Evolutionary conservation across 2,329 filamentous ascomycete species (phyloP), one percentile per base, ranked within the genome.

Genomic region (Claviceps sp.): DNA sequence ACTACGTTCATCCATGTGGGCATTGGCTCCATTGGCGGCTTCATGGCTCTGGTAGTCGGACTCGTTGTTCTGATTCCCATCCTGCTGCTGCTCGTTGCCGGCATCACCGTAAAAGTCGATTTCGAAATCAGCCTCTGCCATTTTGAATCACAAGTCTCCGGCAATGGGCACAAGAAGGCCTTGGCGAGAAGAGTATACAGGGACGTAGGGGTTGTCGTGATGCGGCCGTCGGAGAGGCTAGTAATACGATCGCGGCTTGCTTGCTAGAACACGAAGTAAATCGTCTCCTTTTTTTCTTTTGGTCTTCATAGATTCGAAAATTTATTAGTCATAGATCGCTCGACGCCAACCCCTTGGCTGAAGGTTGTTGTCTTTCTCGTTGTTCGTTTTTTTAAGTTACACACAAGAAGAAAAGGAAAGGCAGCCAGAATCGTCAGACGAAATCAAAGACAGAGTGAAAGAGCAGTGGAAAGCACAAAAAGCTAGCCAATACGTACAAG

Each of bases 71-170:
- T 72, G 68, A 44, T 67, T 63, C 53, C 69, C 65, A 43, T 67
- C 60, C 34, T 60, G 56, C 16, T 71, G 66, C 54, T 73, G 68
- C 24, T 77, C 72, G 52, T 70, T 68, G 55, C 69, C 70, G 54
- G 72, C 71, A 60, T 84, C 82, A 60, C 80, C 82, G 62, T 85
- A 86, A 61, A 85, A 82, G 59, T 86, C 82, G 68, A 86, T 84
- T 60, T 85, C 82, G 65, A 83, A 85, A 60, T 84, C 81, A 61
- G 84, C 81, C 61, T 85, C 82, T 59, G 81, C 79, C 82, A 85
- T 85, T 49, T 61, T 68, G 62, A 50, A 41, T 50, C 43, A 46
- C 49, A n/a, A 37, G 26, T 18, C 7, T 37, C 24, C 14, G 22
- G 13, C n/a, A 37, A 37, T 34, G 5, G 4, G n/a, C 26, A n/a